Base-by-base conservation (phyloP, 106 monocot species). In the Amphibolis antarctica region DNA sequence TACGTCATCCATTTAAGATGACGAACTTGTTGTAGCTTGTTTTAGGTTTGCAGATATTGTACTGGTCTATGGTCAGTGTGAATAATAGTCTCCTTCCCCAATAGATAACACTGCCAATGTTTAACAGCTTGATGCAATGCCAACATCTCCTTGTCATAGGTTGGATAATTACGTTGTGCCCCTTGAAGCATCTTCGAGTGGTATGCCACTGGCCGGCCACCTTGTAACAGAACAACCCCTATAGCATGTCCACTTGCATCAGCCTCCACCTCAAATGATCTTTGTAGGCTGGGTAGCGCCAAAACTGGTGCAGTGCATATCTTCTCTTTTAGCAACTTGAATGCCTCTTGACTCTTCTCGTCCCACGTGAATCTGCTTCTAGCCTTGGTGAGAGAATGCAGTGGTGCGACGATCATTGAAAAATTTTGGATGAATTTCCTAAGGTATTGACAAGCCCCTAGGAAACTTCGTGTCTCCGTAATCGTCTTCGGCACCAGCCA, bases 111-210 rank as follows among this genome's bases (percentile, higher is more conserved):
- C n/a, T n/a, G n/a, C n/a, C n/a, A n/a, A n/a, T n/a, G n/a, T n/a
- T n/a, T n/a, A n/a, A n/a, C n/a, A n/a, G n/a, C 59, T 59, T 59
- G 59, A 15, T 59, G 59, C 6, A 59, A n/a, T 27, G 59, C 29
- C 25, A 28, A 29, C 28, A 59, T 10, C 15, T 59, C 30, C 59
- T 59, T 59, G 59, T 59, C 59, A 59, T 59, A 59, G 10, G 59
- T 59, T 59, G 59, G 28, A 9, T 59, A 59, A 30, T 59, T 59
- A 11, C 14, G 27, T 10, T 59, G 18, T 13, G 15, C 59, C 10
- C 31, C 59, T 59, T 59, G 28, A 24, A 59, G 30, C 59, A 59
- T 28, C n/a, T 59, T 10, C 7, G 59, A 59, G 30, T 30, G 59
- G 17, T 59, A 59, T 7, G 59, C 30, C 31, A 59, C 59, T 11